Percentiles rank a stretch among this genome's conserved stretches.
phyloP scores from a whole-genome alignment of 306 rosid genomes.

The Sphenostylis stenocarpa region DNA sequence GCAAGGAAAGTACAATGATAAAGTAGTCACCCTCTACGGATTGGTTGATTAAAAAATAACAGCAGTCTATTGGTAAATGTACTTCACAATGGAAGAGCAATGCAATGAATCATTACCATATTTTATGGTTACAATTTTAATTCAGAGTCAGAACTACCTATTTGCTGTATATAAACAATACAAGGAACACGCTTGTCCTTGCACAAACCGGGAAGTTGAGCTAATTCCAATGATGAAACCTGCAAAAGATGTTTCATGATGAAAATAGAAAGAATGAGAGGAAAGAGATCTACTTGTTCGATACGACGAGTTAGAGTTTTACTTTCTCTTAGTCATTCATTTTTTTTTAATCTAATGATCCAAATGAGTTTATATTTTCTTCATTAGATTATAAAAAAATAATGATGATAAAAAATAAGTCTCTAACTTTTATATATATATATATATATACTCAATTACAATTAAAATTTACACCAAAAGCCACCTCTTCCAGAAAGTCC shows the following conservation, averaged over 20 bases:
- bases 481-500: constrained; percentile 85
- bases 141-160: constrained; percentile 57
- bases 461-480: constrained; percentile 33
- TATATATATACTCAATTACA: too few species aligned
- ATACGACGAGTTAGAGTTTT: too few species aligned
- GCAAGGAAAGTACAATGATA: constrained; percentile 2
- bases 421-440: too few species aligned
- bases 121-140: constrained; percentile 10
- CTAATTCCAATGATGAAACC: constrained; percentile 80
- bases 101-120: constrained; percentile 6
- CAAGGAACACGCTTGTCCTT: constrained; percentile 62
- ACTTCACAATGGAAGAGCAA: constrained; percentile 17
- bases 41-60: constrained; percentile 1
- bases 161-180: constrained; percentile 88
- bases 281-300: too few species aligned
- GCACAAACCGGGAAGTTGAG: constrained; percentile 57
- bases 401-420: too few species aligned
- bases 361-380: too few species aligned
- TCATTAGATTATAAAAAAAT: too few species aligned
- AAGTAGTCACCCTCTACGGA: background rate
- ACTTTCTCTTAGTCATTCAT: too few species aligned
- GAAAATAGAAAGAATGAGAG: too few species aligned
- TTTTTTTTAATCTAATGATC: too few species aligned
- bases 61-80: background rate
- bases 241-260: constrained; percentile 40